Evolutionary conservation across 176 grass and related monocot genomes (phyloP), one percentile per base, ranked within the genome.

Genomic region (Eleusine coracana): DNA sequence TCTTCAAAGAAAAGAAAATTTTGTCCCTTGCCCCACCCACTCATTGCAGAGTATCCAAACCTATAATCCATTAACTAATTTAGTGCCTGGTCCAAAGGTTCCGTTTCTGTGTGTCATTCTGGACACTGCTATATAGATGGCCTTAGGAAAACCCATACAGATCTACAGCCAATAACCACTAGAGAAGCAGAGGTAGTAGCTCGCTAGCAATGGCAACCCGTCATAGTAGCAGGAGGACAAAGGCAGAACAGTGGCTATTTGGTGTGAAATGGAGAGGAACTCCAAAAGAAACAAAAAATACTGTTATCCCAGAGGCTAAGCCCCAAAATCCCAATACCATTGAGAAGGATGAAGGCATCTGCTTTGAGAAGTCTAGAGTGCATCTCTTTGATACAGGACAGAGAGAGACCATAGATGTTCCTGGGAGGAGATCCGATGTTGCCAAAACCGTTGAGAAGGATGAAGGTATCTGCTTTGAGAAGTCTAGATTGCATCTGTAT

Each of bases 11-110:
- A 75, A 74, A 80, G 37, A 41, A 85, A 71, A 76, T 21, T 58
- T 83, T 89, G 87, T 77, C 78, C 50, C 72, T 85, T 85, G 78
- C 66, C 66, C 27, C 66, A 89, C 66, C 81, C 71, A 66, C 78
- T 89, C 65, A 66, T 81, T 82, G 46, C 65, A 82, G 83, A 77
- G 71, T 77, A 89, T 89, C 83, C 87, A 77, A 83, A 71, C 45
- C 56, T 2, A 85, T 81, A 42, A 64, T 81, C 82, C 72, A 85
- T 89, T 58, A 70, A 81, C 85, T 85, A 82, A 76, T 75, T 75
- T 70, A 77, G 55, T 72, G 59, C 66, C 58, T 54, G 71, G 65
- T n/a, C 65, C 81, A 46, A 75, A 85, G 66, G 71, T 85, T 71
- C 65, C 28, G 2, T 20, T 85, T 81, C 55, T 27, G 25, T 76